Percentiles rank a stretch among this genome's conserved stretches.
phyloP scores from a whole-genome alignment of 2,329 filamentous ascomycete species.

The Colletotrichum tropicicola region DNA sequence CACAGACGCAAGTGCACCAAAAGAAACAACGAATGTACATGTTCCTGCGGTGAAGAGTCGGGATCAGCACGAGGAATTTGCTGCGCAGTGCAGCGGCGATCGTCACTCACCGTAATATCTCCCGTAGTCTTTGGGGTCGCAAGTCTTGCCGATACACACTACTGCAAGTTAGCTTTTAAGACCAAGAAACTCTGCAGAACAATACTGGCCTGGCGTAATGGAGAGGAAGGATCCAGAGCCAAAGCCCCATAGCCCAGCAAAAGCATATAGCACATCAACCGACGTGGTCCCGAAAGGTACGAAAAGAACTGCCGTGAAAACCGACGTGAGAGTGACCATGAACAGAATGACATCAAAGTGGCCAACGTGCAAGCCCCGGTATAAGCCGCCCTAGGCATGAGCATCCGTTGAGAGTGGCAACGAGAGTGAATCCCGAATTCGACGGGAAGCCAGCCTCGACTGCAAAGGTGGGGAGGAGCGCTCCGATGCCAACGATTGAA shows the following conservation, averaged over 20 bases:
- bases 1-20: background rate
- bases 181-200: no score
- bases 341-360: slow-evolving; percentile 51
- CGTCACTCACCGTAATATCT: background rate
- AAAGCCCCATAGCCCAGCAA: slow-evolving; percentile 56
- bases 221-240: slow-evolving; percentile 57
- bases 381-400: slow-evolving; percentile 53
- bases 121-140: slow-evolving; percentile 54
- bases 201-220: slow-evolving; percentile 42
- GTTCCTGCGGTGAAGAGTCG: background rate
- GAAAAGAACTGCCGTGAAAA: slow-evolving; percentile 52
- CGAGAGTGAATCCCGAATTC: slow-evolving; percentile 51
- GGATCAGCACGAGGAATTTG: background rate
- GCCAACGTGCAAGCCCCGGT: slow-evolving; percentile 50
- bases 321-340: slow-evolving; percentile 10
- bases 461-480: slow-evolving; percentile 55
- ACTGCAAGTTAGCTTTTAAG: no score
- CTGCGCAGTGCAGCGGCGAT: no score
- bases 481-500: slow-evolving; percentile 55
- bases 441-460: slow-evolving; percentile 42
- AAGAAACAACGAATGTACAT: background rate
- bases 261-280: slow-evolving; percentile 49
- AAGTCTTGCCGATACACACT: slow-evolving; percentile 57
- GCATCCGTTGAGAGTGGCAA: slow-evolving; percentile 53
- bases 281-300: slow-evolving; percentile 52